A percentile compares a stretch with the other conserved stretches of the same genome.
Evolutionary conservation across 1,139 yeast genomes (phyloP).

Genomic region (Kodamaea alishanica): DNA sequence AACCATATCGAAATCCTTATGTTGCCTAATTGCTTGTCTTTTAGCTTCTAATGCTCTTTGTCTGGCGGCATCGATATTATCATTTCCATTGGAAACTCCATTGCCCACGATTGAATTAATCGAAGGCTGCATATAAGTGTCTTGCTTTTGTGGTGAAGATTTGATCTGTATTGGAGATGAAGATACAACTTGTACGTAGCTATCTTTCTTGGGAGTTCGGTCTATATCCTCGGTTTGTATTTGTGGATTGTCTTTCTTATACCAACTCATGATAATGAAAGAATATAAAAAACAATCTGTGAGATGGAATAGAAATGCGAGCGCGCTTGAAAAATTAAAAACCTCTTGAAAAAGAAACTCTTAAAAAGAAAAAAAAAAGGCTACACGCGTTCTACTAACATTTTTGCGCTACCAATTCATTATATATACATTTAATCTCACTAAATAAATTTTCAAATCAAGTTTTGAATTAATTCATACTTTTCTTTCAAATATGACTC

Average conservation of each 20-base stretch:
- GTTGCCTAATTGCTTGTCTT: slow-evolving; percentile 39
- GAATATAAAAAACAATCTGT: no score
- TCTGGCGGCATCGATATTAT: slow-evolving; percentile 19
- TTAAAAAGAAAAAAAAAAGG: no score
- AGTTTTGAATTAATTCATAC: not conserved
- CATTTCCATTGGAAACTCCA: not conserved
- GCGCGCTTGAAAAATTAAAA: no score
- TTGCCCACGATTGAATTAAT: not conserved
- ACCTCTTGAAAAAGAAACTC: no score
- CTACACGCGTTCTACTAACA: no score
- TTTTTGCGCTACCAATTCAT: no score
- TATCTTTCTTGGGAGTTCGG: slow-evolving; percentile 8
- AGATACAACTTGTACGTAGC: slow-evolving; percentile 16
- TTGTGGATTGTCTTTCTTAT: slow-evolving; percentile 21
- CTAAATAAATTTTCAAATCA: no score
- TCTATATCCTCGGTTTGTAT: slow-evolving; percentile 2
- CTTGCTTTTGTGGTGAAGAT: slow-evolving; percentile 12
- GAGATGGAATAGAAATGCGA: no score
- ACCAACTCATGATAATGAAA: slow-evolving; percentile 30
- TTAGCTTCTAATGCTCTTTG: slow-evolving; percentile 32
- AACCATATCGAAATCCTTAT: slow-evolving; percentile 47
- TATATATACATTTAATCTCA: no score
- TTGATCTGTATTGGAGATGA: slow-evolving; percentile 16
- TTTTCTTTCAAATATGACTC: slow-evolving; percentile 7
- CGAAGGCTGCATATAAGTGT: not conserved